A percentile compares a stretch with the other conserved stretches of the same genome.
Conservation (phyloP, 2,329 filamentous ascomycete species). For the Ustulina deusta region DNA sequence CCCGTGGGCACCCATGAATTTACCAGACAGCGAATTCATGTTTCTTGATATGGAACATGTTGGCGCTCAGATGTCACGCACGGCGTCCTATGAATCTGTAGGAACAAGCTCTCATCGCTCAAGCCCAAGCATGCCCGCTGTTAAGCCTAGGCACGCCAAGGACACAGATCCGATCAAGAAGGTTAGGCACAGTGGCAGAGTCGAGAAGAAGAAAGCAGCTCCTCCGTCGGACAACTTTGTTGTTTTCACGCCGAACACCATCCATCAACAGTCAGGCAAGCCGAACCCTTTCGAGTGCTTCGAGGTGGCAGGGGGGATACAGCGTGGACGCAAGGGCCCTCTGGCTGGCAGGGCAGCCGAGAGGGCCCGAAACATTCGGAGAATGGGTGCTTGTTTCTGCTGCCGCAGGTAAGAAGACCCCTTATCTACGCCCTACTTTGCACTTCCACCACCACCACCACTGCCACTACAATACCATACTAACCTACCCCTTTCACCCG, state of each 20-base stretch:
- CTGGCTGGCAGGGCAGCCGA: constrained; percentile 66
- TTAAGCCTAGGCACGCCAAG: constrained; percentile 46
- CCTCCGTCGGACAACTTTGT: constrained; percentile 61
- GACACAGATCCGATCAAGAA: constrained; percentile 56
- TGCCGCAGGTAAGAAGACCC: constrained; percentile 56
- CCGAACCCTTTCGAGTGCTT: constrained; percentile 67
- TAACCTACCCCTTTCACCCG: not conserved
- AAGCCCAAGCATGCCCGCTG: constrained; percentile 46
- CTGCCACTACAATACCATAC: not conserved
- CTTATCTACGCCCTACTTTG: constrained; percentile 3
- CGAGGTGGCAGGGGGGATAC: constrained; percentile 64
- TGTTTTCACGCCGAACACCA: constrained; percentile 66
- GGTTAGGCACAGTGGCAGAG: constrained; percentile 56
- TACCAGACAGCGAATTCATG: constrained; percentile 51
- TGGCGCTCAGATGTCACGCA: constrained; percentile 49
- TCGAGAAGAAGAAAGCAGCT: constrained; percentile 60
- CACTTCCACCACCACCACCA: not conserved
- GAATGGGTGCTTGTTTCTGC: constrained; percentile 69
- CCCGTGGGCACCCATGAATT: constrained; percentile 58
- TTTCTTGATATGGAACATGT: constrained; percentile 54
- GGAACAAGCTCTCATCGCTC: constrained; percentile 44
- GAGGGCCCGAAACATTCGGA: constrained; percentile 65
- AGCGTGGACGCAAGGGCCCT: constrained; percentile 68
- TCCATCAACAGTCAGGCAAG: constrained; percentile 63
- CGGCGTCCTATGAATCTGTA: constrained; percentile 42